phyloP scores from a whole-genome alignment of 2,329 filamentous ascomycete species.

The Keithomyces neogunnii region DNA sequence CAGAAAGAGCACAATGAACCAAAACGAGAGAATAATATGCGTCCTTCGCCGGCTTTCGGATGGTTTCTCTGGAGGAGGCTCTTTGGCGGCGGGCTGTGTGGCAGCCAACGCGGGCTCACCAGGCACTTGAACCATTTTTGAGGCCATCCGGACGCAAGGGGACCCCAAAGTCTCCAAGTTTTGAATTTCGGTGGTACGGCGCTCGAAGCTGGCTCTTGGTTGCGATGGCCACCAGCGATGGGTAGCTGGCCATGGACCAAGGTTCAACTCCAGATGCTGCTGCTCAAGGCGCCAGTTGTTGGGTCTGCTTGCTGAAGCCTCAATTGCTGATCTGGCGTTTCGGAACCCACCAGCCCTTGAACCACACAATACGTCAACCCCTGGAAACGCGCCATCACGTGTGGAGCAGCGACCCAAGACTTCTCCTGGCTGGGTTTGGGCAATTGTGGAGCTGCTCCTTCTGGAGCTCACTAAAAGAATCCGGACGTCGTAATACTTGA shows the following conservation, averaged over 20 bases:
- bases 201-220: too few relatives aligned
- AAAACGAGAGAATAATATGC: conserved; percentile 78
- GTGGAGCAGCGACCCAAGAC: neutral
- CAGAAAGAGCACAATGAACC: conserved; percentile 73
- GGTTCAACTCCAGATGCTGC: neutral
- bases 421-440: too few relatives aligned
- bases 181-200: too few relatives aligned
- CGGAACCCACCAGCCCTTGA: too few relatives aligned
- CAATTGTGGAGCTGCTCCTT: too few relatives aligned
- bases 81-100: conserved; percentile 12
- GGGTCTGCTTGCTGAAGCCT: too few relatives aligned
- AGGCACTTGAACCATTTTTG: conserved; percentile 9
- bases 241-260: neutral
- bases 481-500: too few relatives aligned
- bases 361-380: too few relatives aligned
- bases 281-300: too few relatives aligned
- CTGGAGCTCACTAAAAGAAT: too few relatives aligned
- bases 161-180: too few relatives aligned
- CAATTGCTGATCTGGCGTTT: too few relatives aligned
- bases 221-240: neutral
- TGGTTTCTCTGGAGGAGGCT: conserved; percentile 70
- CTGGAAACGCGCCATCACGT: neutral
- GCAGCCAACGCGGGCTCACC: conserved; percentile 11
- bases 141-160: conserved; percentile 4
- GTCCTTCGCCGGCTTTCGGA: conserved; percentile 62